Evolutionary conservation across 768 basidiomycete species (phyloP).

Genomic region (Pisolithus microcarpus): DNA sequence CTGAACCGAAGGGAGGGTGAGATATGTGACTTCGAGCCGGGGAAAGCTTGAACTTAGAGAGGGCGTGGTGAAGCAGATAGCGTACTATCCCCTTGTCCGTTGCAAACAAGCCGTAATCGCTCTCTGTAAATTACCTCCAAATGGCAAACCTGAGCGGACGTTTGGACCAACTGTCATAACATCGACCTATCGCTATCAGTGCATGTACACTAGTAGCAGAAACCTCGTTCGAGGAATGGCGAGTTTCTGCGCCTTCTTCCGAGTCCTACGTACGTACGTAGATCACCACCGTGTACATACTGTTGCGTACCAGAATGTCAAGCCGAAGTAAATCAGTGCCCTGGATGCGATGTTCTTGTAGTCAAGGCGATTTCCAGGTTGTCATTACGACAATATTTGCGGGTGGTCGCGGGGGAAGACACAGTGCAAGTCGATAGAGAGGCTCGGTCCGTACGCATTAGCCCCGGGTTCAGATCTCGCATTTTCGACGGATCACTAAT

Average conservation of each 20-base stretch:
- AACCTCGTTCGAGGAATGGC: no score
- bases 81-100: not conserved
- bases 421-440: not conserved
- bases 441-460: not conserved
- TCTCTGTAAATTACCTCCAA: conserved; percentile 3
- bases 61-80: conserved; percentile 19
- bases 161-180: not conserved
- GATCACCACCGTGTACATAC: no score
- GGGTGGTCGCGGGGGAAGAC: not conserved
- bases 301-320: no score
- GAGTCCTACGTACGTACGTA: not conserved
- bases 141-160: no score
- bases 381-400: not conserved
- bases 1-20: conserved; percentile 9
- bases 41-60: conserved; percentile 21
- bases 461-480: conserved; percentile 25
- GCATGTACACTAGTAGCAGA: not conserved
- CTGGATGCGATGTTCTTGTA: not conserved
- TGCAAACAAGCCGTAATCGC: conserved; percentile 18
- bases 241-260: not conserved
- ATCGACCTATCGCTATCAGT: not conserved
- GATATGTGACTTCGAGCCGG: conserved; percentile 11
- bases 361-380: not conserved
- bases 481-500: conserved; percentile 39
- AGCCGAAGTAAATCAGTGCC: not conserved